A percentile compares a stretch with the other conserved stretches of the same genome.
Evolutionary conservation across 2,329 filamentous ascomycete species (phyloP).

Genomic region (Aspergillus candidus): DNA sequence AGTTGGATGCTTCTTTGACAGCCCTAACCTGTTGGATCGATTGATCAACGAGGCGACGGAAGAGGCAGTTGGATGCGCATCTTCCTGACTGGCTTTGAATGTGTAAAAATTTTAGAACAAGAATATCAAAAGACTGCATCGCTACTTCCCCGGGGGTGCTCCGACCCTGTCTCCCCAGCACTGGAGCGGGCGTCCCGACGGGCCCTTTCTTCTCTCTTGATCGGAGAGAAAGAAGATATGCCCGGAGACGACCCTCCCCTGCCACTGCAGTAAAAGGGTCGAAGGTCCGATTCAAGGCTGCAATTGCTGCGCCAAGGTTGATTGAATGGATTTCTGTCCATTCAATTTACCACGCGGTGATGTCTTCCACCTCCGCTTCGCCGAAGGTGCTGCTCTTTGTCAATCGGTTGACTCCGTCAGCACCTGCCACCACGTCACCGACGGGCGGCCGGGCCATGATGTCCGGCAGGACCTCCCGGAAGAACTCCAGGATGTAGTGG

Average conservation of each 20-base stretch:
- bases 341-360: constrained; percentile 73
- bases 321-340: neutral
- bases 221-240: constrained; percentile 8
- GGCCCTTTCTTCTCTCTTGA: constrained; percentile 9
- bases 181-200: too few species aligned
- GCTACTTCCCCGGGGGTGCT: constrained; percentile 24
- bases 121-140: constrained; percentile 28
- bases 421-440: constrained; percentile 37
- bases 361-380: constrained; percentile 92
- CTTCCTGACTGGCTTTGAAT: constrained; percentile 30
- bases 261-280: constrained; percentile 9
- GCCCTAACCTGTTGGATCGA: constrained; percentile 27
- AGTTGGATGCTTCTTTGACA: constrained; percentile 41
- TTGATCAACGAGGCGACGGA: constrained; percentile 20
- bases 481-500: constrained; percentile 72
- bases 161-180: too few species aligned
- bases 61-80: constrained; percentile 39
- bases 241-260: constrained; percentile 3
- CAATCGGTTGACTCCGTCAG: constrained; percentile 54
- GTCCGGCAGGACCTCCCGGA: constrained; percentile 75
- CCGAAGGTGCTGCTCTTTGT: constrained; percentile 90
- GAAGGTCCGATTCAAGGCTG: constrained; percentile 15
- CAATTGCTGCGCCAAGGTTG: constrained; percentile 25
- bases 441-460: constrained; percentile 67
- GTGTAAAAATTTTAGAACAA: constrained; percentile 16